Percentiles rank a stretch among this genome's conserved stretches.
These are phyloP conservation scores for Cryptosporidium bovis DNA, from an alignment of 169 alveolate species.

Conservation along the genomic window DNA sequence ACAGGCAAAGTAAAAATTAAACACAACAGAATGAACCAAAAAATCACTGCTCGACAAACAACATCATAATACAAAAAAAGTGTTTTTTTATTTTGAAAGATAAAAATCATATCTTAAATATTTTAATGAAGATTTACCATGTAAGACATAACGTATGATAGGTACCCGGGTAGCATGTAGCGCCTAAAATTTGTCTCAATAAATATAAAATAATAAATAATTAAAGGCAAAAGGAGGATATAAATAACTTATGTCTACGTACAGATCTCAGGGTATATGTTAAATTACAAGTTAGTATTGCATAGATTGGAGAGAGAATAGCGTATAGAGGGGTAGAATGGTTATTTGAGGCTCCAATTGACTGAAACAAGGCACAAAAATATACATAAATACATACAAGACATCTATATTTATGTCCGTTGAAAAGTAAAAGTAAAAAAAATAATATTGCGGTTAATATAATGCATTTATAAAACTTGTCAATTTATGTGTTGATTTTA, in stretches of 20 bases:
- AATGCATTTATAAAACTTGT: conserved; percentile 73
- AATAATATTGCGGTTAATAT: conserved; percentile 51
- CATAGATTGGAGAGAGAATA: conserved; percentile 73
- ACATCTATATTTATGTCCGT: conserved; percentile 74
- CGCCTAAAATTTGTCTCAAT: conserved; percentile 62
- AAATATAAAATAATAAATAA: not conserved
- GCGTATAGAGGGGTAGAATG: conserved; percentile 75
- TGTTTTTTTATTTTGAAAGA: too few relatives aligned
- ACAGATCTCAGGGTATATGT: conserved; percentile 54
- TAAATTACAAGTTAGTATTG: conserved; percentile 61
- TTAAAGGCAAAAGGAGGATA: conserved; percentile 73
- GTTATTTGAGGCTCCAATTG: conserved; percentile 40
- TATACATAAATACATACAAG: conserved; percentile 73
- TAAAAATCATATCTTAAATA: too few relatives aligned
- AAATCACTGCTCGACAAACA: too few relatives aligned
- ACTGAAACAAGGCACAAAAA: conserved; percentile 68
- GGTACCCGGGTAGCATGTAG: conserved; percentile 18
- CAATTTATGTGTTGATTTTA: conserved; percentile 70
- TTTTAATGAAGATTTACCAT: conserved; percentile 50
- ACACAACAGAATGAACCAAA: too few relatives aligned
- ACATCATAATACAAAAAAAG: too few relatives aligned
- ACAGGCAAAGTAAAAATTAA: too few relatives aligned
- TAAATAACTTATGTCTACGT: conserved; percentile 59
- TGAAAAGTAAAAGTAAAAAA: conserved; percentile 22
- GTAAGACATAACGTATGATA: conserved; percentile 58